These are phyloP conservation scores for Rhizopogon vulgaris DNA, from an alignment of 768 basidiomycete species.

Conservation along the genomic window DNA sequence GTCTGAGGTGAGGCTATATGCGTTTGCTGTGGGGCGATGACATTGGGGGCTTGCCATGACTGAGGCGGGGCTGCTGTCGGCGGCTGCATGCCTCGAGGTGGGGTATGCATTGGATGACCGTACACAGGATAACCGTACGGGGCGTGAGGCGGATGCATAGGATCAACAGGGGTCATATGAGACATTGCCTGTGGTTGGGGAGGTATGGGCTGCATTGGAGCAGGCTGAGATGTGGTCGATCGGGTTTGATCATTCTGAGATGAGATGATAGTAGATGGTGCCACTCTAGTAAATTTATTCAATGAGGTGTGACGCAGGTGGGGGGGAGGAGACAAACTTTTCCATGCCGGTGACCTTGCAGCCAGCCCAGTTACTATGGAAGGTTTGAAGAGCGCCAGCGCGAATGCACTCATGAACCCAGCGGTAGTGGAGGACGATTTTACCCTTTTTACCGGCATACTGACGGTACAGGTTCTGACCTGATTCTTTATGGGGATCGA, in stretches of 20 bases:
- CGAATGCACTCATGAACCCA: conserved; percentile 81
- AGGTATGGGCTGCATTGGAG: conserved; percentile 21
- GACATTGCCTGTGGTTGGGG: conserved; percentile 22
- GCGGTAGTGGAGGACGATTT: conserved; percentile 64
- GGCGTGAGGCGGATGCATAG: conserved; percentile 23
- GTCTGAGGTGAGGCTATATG: conserved; percentile 46
- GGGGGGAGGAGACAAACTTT: conserved; percentile 37
- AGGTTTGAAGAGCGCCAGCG: conserved; percentile 63
- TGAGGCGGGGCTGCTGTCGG: conserved; percentile 47
- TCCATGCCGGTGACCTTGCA: conserved; percentile 77
- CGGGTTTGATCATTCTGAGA: conserved; percentile 16
- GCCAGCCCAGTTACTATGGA: conserved; percentile 70
- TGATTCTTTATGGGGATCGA: conserved; percentile 71
- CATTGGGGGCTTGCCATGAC: conserved; percentile 57
- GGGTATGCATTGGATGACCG: conserved; percentile 33
- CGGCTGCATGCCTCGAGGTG: conserved; percentile 38
- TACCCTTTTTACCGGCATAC: conserved; percentile 74
- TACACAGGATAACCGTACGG: conserved; percentile 30
- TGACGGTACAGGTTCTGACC: conserved; percentile 80
- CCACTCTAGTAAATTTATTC: conserved; percentile 16
- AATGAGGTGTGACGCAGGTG: not conserved
- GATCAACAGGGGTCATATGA: conserved; percentile 21
- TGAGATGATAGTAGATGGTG: conserved; percentile 13
- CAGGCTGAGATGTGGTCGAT: conserved; percentile 16
- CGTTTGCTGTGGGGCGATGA: conserved; percentile 61